Evolutionary conservation across 129 eudicot genomes (phyloP).

Genomic region (Centella asiatica): DNA sequence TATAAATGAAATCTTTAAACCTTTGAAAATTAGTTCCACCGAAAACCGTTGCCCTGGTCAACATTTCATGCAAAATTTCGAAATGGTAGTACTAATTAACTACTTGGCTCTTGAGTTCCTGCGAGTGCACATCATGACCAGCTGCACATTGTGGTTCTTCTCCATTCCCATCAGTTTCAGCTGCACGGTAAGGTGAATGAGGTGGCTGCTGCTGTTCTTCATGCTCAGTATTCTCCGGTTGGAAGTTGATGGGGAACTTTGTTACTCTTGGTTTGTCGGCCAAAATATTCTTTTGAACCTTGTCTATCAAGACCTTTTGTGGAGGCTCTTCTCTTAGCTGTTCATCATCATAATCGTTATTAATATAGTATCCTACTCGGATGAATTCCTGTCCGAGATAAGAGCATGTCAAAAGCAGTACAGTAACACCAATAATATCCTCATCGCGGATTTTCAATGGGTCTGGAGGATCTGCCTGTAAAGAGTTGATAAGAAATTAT

Average conservation of each 20-base stretch:
- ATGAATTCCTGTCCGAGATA: constrained; percentile 69
- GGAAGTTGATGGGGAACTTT: constrained; percentile 59
- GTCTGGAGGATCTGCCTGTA: constrained; percentile 70
- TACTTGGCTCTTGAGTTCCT: not conserved
- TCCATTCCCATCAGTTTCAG: constrained; percentile 1
- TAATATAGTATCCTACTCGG: constrained; percentile 64
- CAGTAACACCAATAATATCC: constrained; percentile 67
- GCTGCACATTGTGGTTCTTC: constrained; percentile 16
- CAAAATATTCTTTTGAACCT: constrained; percentile 56
- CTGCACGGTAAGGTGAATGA: constrained; percentile 12
- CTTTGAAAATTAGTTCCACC: not conserved
- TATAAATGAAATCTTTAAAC: not conserved
- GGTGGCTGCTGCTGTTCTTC: constrained; percentile 30
- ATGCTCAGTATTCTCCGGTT: constrained; percentile 35
- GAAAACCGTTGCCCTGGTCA: not conserved
- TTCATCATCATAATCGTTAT: constrained; percentile 68
- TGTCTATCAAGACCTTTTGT: constrained; percentile 50
- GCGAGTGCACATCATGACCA: not conserved
- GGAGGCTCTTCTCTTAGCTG: constrained; percentile 71
- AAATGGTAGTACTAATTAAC: not conserved
- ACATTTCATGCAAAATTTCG: not conserved
- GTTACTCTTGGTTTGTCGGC: constrained; percentile 71
- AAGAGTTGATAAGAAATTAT: not conserved
- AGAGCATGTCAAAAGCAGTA: constrained; percentile 60
- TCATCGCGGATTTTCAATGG: constrained; percentile 60